Base-by-base conservation (phyloP, 2,329 filamentous ascomycete species). In the Claviceps lovelessii region DNA sequence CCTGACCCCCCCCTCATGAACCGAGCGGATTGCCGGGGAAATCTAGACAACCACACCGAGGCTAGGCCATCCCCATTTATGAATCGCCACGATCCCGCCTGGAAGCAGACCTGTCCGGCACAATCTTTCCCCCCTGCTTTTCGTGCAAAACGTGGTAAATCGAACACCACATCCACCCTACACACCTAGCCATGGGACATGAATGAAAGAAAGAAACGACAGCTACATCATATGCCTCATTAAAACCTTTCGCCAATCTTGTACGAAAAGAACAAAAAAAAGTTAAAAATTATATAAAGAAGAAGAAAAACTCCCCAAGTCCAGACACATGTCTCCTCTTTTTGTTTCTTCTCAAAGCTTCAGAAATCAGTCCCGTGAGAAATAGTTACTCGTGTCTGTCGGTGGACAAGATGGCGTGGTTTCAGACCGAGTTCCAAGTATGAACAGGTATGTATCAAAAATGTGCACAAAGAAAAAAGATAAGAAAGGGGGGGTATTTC, bases 361-460 rank as follows among this genome's bases (percentile, higher is more conserved):
- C 58, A 62, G 67, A 57, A 67, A 29, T 66, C 58, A 56, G 55
- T 55, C 56, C 54, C 35, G 9, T 54, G 61, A 54, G 58, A 59
- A 55, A 54, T 55, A 52, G 58, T 55, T 58, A 52, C 46, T 49
- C 9, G 46, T 33, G 29, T 33, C 55, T 59, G 60, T 56, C 57
- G 55, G 59, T 56, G 55, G 57, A 55, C 23, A 62, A 62, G 56
- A 61, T 55, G 60, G 59, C 59, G 61, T 61, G 60, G 59, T 49
- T 52, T 46, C 57, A 44, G 42, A 52, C 58, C 51, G 48, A 60
- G 58, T 51, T 59, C 57, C 57, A 64, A 63, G 62, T 64, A 62
- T 63, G 67, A 63, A 63, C 61, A 67, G 67, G 68, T 71, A 70
- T 70, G 64, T 70, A 68, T 65, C 64, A 69, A 68, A 66, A 64